Evolutionary conservation across 495 filamentous ascomycete genomes (phyloP).

Genomic region (Tuber magnatum): DNA sequence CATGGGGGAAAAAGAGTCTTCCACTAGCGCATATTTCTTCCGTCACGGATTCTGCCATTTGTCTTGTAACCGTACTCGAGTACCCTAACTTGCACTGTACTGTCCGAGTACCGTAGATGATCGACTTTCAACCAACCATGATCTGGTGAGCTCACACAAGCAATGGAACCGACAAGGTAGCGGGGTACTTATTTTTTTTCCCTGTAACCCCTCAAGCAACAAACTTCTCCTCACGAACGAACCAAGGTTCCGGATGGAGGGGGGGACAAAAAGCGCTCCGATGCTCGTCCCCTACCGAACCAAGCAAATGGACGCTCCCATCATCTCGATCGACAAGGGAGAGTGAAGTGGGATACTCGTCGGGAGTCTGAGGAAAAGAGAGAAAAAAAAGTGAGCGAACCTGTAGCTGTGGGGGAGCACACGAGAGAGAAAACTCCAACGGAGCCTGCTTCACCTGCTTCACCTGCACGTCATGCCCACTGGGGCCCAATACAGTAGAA

Average conservation of each 20-base stretch:
- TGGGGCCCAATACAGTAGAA: neutral
- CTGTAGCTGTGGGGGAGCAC: neutral
- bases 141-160: slow-evolving; percentile 1
- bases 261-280: neutral
- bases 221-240: neutral
- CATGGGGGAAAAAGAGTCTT: neutral
- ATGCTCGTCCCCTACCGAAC: neutral
- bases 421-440: neutral
- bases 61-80: neutral
- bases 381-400: neutral
- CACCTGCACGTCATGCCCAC: neutral
- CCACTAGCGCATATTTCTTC: neutral
- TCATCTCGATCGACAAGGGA: neutral
- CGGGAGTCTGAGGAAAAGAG: neutral
- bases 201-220: neutral
- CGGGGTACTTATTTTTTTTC: neutral
- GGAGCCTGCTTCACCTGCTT: neutral
- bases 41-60: neutral
- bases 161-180: neutral
- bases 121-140: neutral
- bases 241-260: neutral
- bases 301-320: neutral
- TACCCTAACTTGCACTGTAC: too few species aligned
- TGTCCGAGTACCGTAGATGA: neutral
- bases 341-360: neutral